Evolutionary conservation across 495 filamentous ascomycete species (phyloP), one percentile per base, ranked within the genome.

Genomic region (Annulohypoxylon stygium): DNA sequence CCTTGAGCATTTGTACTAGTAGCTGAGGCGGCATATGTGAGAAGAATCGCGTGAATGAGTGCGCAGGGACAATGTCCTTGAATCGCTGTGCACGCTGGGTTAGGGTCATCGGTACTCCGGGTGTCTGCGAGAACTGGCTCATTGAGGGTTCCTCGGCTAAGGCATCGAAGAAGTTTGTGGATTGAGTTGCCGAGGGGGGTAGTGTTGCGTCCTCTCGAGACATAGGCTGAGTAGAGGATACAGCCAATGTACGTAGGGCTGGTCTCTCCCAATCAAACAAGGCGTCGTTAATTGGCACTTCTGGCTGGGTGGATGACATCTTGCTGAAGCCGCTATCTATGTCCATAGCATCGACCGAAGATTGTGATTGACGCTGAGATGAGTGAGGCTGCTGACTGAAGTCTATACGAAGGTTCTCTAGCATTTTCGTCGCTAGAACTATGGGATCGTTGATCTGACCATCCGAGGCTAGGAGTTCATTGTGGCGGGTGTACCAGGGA

Each of bases 401-500:
- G 78, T 98, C 92, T 79, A 99, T 97, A 63, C 89, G 92, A n/a
- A 99, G 89, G 39, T 87, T 90, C 74, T 97, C 93, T 65, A 99
- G 92, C 92, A 99, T 97, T 71, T 92, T 89, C 0, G 96, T 97
- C 30, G 96, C 96, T 18, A 98, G 84, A 25, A 89, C 88, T 68
- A 98, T 82, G 1, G 92, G 91, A 71, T 98, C 93, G 20, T 87
- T 86, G n/a, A 94, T 86, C 67, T 86, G 88, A 74, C 95, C 95
- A 55, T 95, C 89, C 0, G 85, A 69, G 0, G 87, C 88, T 5
- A 98, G 86, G 75, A 92, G 90, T 41, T 86, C 88, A 77, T 98
- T 98, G 37, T 83, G 86, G 57, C 93, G 89, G 1, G 93, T 97
- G 76, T 93, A 98, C 96, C 96, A 99, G 36, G 94, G 96, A 81